Conservation (phyloP, 306 rosid species). For the Castanospermum australe region DNA sequence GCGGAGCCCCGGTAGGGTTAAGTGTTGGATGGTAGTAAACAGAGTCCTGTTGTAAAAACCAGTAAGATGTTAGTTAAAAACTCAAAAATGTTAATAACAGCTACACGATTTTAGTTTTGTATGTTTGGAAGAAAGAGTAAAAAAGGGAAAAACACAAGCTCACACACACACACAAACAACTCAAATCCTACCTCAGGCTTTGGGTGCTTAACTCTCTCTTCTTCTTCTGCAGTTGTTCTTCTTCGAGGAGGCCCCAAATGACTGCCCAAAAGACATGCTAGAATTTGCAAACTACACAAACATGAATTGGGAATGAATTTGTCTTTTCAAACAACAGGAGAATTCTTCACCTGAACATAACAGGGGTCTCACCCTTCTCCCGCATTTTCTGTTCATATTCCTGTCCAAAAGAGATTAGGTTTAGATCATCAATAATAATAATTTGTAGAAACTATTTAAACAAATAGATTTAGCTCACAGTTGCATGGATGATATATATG, state of each 20-base stretch:
- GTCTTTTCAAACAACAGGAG: constrained; percentile 12
- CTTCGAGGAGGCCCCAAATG: constrained; percentile 95
- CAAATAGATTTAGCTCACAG: constrained; percentile 22
- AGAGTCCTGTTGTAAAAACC: constrained; percentile 59
- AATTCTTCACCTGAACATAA: constrained; percentile 88
- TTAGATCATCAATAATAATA: constrained; percentile 5
- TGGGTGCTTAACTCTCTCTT: constrained; percentile 85
- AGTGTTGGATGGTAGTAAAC: constrained; percentile 88
- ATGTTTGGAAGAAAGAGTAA: background rate
- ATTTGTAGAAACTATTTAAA: background rate
- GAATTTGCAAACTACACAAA: constrained; percentile 35
- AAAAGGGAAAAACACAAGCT: background rate
- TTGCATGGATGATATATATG: too few relatives aligned
- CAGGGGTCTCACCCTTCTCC: constrained; percentile 96
- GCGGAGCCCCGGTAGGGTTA: constrained; percentile 99
- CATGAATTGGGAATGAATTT: constrained; percentile 28
- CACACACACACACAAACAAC: constrained; percentile 1
- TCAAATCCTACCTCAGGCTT: constrained; percentile 75
- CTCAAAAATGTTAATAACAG: background rate
- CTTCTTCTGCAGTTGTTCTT: constrained; percentile 91
- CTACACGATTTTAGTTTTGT: constrained; percentile 1
- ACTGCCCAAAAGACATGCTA: constrained; percentile 55
- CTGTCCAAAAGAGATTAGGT: constrained; percentile 51
- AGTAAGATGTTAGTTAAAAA: too few relatives aligned
- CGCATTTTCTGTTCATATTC: constrained; percentile 85